These are phyloP conservation scores for Musa itinerans DNA, from an alignment of 176 grass and related monocot genomes.

Conservation along the genomic window DNA sequence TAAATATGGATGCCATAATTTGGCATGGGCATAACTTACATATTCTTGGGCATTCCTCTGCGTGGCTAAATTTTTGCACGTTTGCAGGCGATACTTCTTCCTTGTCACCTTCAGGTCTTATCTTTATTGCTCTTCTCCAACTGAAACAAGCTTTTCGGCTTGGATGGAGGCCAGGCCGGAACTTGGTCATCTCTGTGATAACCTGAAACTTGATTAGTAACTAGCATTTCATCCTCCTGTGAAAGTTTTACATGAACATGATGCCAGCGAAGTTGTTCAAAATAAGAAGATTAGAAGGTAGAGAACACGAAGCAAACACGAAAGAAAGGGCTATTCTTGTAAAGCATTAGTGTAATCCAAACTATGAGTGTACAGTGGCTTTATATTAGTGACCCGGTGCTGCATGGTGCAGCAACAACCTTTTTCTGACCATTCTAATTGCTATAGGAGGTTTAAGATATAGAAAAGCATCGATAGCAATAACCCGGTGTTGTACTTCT, in stretches of 20 bases:
- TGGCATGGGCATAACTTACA: too few species aligned
- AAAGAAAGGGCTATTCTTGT: neutral
- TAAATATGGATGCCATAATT: too few species aligned
- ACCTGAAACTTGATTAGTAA: conserved; percentile 79
- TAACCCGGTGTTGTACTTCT: neutral
- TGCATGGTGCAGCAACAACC: neutral
- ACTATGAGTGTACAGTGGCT: neutral
- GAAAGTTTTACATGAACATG: neutral
- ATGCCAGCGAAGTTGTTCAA: neutral
- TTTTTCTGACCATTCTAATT: neutral
- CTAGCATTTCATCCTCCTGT: neutral
- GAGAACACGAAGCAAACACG: neutral
- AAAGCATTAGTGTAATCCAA: conserved; percentile 3
- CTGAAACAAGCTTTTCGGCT: conserved; percentile 49
- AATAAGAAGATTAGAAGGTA: neutral
- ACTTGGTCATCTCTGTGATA: conserved; percentile 92
- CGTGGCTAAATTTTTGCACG: neutral
- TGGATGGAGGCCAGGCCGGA: conserved; percentile 94
- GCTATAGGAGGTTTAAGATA: neutral
- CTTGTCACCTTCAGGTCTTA: conserved; percentile 88
- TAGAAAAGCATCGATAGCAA: too few species aligned
- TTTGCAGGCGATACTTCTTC: conserved; percentile 88
- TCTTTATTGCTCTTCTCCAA: conserved; percentile 51
- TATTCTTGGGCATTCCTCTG: too few species aligned
- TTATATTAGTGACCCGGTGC: neutral